A percentile compares a stretch with the other conserved stretches of the same genome.
These are phyloP conservation scores for Aspergillus sparsus DNA, from an alignment of 495 filamentous ascomycete genomes.

Conservation along the genomic window DNA sequence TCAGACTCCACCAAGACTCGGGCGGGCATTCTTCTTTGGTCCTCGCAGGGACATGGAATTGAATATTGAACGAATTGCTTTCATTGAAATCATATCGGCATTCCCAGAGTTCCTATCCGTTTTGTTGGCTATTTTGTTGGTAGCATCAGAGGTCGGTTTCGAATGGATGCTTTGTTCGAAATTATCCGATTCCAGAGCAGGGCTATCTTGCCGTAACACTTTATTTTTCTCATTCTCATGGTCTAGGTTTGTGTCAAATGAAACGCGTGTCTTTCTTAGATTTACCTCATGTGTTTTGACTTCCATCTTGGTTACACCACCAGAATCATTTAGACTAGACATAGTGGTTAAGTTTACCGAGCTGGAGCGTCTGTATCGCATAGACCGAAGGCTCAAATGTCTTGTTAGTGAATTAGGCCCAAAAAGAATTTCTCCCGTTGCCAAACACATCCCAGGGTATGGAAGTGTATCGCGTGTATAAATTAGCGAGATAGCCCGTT, in stretches of 20 bases:
- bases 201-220: slow-evolving; percentile 3
- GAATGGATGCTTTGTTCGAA: slow-evolving; percentile 14
- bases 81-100: slow-evolving; percentile 13
- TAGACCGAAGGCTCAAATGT: slow-evolving; percentile 61
- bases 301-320: slow-evolving; percentile 17
- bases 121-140: neutral
- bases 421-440: slow-evolving; percentile 57
- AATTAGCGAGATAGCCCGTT: slow-evolving; percentile 70
- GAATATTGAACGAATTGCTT: slow-evolving; percentile 25
- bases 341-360: slow-evolving; percentile 28
- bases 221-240: slow-evolving; percentile 9
- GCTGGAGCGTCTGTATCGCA: slow-evolving; percentile 36
- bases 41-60: slow-evolving; percentile 25
- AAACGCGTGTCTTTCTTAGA: slow-evolving; percentile 5
- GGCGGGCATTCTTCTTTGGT: slow-evolving; percentile 20
- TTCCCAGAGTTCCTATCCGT: slow-evolving; percentile 9
- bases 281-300: slow-evolving; percentile 8
- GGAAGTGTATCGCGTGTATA: slow-evolving; percentile 85
- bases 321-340: slow-evolving; percentile 19
- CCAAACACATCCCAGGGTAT: slow-evolving; percentile 78
- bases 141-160: slow-evolving; percentile 1
- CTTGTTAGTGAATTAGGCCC: slow-evolving; percentile 77
- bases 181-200: slow-evolving; percentile 6
- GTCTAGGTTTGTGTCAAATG: slow-evolving; percentile 1
- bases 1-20: slow-evolving; percentile 20